A percentile compares a stretch with the other conserved stretches of the same genome.
Conservation (phyloP, 768 basidiomycete species). For the Kwoniella europaea region DNA sequence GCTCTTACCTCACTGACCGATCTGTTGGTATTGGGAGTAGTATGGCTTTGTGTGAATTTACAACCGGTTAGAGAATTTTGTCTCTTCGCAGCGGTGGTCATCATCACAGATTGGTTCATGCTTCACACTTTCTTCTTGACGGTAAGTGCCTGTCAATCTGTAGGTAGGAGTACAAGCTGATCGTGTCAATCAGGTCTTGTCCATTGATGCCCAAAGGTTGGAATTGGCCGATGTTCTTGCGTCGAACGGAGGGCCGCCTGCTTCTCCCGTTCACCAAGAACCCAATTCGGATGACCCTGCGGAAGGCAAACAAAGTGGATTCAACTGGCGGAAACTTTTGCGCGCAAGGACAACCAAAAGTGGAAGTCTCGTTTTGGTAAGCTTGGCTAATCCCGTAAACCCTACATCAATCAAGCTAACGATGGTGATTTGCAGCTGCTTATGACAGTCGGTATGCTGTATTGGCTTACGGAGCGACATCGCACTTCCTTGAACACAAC, state of each 20-base stretch:
- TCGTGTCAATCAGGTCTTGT: constrained; percentile 61
- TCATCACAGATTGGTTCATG: constrained; percentile 96
- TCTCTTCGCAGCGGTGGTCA: constrained; percentile 87
- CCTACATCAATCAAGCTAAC: not conserved
- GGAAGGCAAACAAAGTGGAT: constrained; percentile 21
- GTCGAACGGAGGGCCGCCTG: constrained; percentile 19
- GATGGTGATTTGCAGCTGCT: constrained; percentile 33
- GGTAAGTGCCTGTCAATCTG: constrained; percentile 59
- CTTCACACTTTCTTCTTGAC: constrained; percentile 95
- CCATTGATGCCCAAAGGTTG: constrained; percentile 92
- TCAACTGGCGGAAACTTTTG: constrained; percentile 40
- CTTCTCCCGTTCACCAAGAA: constrained; percentile 11
- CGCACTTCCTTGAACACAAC: constrained; percentile 29
- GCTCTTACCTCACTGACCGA: constrained; percentile 89
- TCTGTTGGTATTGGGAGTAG: constrained; percentile 75
- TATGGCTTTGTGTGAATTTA: constrained; percentile 70
- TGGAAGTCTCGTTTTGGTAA: constrained; percentile 50
- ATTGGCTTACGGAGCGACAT: constrained; percentile 51
- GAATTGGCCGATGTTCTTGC: constrained; percentile 80
- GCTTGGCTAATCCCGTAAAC: not conserved
- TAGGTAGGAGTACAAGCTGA: not conserved
- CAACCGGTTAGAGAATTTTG: constrained; percentile 92
- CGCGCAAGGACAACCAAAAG: constrained; percentile 47
- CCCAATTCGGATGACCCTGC: not conserved
- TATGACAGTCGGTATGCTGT: constrained; percentile 46